Base-by-base conservation (phyloP, 2,329 filamentous ascomycete species). In the Ophiocordyceps robertsii region DNA sequence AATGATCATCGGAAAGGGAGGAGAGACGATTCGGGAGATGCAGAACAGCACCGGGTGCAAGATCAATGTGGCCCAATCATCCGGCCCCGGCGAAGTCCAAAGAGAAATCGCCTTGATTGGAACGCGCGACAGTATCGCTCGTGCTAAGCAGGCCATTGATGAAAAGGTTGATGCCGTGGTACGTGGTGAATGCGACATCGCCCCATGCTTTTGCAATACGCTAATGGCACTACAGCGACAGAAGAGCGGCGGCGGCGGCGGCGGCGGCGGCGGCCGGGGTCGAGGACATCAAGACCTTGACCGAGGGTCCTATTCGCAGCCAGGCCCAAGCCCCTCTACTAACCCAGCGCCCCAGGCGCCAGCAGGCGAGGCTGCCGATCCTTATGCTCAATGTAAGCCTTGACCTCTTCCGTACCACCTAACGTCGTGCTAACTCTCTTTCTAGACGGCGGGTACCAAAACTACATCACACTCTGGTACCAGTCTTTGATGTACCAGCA, bases 1-100 rank as follows among this genome's bases (percentile, higher is more conserved):
- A 46, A 95, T 95, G 88, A 94, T 95, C 50, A 95, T 95, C 47
- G 88, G 89, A 49, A 94, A 94, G 69, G 84, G 86, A 44, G 88
- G 88, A 49, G 88, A 95, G 65, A 93, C 88, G 0, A 95, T 95
- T 58, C 87, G 89, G 50, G 86, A 94, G 52, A 93, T 95, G 82
- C 88, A 95, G 61, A 82, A 80, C 56, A 74, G 69, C 29, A 92
- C 86, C 6, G 84, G 85, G 38, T 95, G 89, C 73, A 94, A 94
- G 67, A 94, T 95, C 69, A 95, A 95, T 54, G 88, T 95, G 24
- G 84, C 85, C 29, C 84, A 85, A 54, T 81, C 86, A 8, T 81
- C 80, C 31, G 83, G 83, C 14, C 81, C 83, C 40, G 75, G 77
- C 49, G 87, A 94, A 56, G 74, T 80, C 44, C 82, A 92, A 60